Base-by-base conservation (phyloP, 306 rosid species). In the Hippophae rhamnoides region DNA sequence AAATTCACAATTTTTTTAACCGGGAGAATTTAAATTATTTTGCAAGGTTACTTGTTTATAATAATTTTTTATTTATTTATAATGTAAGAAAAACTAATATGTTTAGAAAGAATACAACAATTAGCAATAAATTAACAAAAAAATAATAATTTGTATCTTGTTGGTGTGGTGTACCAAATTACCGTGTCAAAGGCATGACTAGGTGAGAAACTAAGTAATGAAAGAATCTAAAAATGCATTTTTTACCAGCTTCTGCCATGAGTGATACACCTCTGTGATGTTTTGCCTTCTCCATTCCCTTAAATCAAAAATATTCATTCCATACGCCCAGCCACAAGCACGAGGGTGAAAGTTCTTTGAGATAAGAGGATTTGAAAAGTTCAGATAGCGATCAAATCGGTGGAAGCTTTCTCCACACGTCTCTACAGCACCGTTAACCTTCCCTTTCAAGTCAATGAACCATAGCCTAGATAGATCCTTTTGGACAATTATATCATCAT, bases 251-350 rank as follows among this genome's bases (percentile, higher is more conserved):
- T 84, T 86, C 80, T 92, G 99, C 99, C 99, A 92, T 63, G 78
- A 61, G 79, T 92, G 96, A 72, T 92, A 92, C 69, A 88, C 84
- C 68, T 79, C 86, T 2, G 99, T 92, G 81, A 85, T 82, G 71
- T 88, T 84, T 78, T 92, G 99, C 81, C 84, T 83, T 89, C 77
- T 85, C 99, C 99, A 92, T 77, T 92, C 80, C 43, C 64, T 76
- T 82, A 92, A 80, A 75, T 92, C 97, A 68, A 92, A 92, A 70
- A 92, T 52, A 72, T 92, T 92, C 99, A 92, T 92, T 42, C 99
- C 99, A 69, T 88, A 92, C 8, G 99, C 99, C 99, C 99, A 92
- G 56, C 99, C 99, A 77, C 99, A 92, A 56, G 99, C 96, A 69
- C 12, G 97, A 2, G 99, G 82, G 64, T 92, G 90, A 64, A 92